Percentiles rank a stretch among this genome's conserved stretches.
These are phyloP conservation scores for Boletus subcaerulescens DNA, from an alignment of 768 basidiomycete species.

Conservation along the genomic window DNA sequence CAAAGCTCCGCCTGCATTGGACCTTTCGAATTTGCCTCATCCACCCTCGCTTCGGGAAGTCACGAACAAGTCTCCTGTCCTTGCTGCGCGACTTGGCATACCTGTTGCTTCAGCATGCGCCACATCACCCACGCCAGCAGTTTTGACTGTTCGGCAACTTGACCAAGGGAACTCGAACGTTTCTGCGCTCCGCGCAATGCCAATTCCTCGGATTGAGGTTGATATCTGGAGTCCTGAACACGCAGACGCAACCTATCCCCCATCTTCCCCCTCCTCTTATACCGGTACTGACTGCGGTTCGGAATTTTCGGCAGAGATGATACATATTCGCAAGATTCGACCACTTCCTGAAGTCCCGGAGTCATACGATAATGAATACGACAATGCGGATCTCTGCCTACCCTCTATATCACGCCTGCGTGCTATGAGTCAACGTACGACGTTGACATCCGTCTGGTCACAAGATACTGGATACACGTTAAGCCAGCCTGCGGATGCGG, in stretches of 20 bases:
- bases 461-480: slow-evolving; percentile 43
- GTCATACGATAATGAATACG: neutral
- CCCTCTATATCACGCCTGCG: neutral
- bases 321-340: neutral
- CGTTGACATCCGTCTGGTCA: slow-evolving; percentile 25
- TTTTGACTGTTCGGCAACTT: neutral
- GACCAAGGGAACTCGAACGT: slow-evolving; percentile 13
- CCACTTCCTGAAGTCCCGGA: slow-evolving; percentile 9
- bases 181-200: neutral
- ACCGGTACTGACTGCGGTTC: slow-evolving; percentile 1
- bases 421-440: slow-evolving; percentile 12
- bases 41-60: slow-evolving; percentile 1
- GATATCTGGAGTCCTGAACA: neutral
- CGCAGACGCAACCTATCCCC: neutral
- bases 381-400: neutral
- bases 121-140: neutral
- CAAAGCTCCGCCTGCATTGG: slow-evolving; percentile 10
- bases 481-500: slow-evolving; percentile 17
- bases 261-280: neutral
- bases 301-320: slow-evolving; percentile 2
- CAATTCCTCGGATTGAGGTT: slow-evolving; percentile 2
- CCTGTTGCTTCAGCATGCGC: neutral
- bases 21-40: neutral
- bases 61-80: slow-evolving; percentile 7
- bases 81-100: slow-evolving; percentile 10